Evolutionary conservation across 768 basidiomycete species (phyloP), one percentile per base, ranked within the genome.

Genomic region (Russula virescens): DNA sequence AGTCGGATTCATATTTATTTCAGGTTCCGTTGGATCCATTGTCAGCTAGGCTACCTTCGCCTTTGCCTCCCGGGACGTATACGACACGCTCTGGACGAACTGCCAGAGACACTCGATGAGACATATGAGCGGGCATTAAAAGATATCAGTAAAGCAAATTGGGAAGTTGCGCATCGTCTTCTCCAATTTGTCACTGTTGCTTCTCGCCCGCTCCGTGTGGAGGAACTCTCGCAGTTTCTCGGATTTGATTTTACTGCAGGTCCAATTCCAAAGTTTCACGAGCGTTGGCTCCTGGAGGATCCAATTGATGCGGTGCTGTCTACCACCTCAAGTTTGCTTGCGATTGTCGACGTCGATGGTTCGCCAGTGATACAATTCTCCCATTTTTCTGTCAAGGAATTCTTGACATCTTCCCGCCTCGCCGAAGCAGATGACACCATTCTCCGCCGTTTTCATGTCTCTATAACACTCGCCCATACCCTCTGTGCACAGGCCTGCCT

Each of bases 21-120:
- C n/a, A 56, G 45, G 55, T 56, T 56, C 31, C 28, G 45, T 34
- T 56, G 55, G 55, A 28, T 56, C 0, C 31, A 46, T 35, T 56
- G 45, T 35, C 55, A 56, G 23, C 4, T 47, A 6, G 55, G 18
- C 8, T 47, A 35, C 21, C 45, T 56, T 34, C n/a, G 55, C 1
- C 5, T n/a, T 14, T 47, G 55, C 45, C 45, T 34, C 13, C 55
- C 55, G 10, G 55, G 45, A 56, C 14, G 45, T 14, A 56, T 56
- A n/a, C 43, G 21, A 13, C 28, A 25, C 21, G 55, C 21, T 1
- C 31, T 56, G 13, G 28, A 13, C 1, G 31, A 56, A 8, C 8
- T 56, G 18, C 55, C 55, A 1, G 45, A 46, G 31, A 47, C 55
- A 2, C 43, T 56, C 19, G 55, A 56, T 5, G 45, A 56, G 31